Conservation (phyloP, 805 yeast genomes). For the Brettanomyces sp. region DNA sequence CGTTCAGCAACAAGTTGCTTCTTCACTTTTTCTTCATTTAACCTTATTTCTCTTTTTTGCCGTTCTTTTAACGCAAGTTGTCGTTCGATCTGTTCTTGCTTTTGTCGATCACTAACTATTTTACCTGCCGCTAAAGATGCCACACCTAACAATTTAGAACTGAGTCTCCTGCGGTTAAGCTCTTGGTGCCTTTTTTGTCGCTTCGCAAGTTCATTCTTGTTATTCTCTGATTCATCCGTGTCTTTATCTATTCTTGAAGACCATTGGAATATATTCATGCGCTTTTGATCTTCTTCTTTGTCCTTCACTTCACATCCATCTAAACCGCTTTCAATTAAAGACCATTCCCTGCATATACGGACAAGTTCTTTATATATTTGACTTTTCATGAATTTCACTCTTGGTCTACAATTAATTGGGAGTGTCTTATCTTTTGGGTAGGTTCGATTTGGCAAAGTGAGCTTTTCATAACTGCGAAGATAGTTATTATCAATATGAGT, state of each 20-base stretch:
- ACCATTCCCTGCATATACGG: slow-evolving; percentile 16
- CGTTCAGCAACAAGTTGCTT: slow-evolving; percentile 17
- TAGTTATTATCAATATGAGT: background rate
- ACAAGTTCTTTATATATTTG: slow-evolving; percentile 6
- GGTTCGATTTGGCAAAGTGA: background rate
- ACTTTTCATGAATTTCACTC: slow-evolving; percentile 11
- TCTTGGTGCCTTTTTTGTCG: background rate
- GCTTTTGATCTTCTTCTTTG: background rate
- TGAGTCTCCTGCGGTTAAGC: slow-evolving; percentile 4
- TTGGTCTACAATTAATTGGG: slow-evolving; percentile 12
- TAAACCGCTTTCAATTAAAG: slow-evolving; percentile 19
- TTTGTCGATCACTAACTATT: slow-evolving; percentile 15
- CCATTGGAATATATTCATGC: slow-evolving; percentile 11
- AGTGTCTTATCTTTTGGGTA: slow-evolving; percentile 3
- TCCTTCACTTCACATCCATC: slow-evolving; percentile 1
- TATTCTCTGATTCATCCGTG: background rate
- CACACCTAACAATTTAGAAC: slow-evolving; percentile 12
- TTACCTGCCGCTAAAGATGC: slow-evolving; percentile 12
- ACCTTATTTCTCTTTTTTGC: slow-evolving; percentile 15
- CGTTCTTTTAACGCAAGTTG: slow-evolving; percentile 11
- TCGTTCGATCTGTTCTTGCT: slow-evolving; percentile 7
- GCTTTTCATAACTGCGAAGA: background rate
- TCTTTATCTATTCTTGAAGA: slow-evolving; percentile 4
- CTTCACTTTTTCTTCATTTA: slow-evolving; percentile 10
- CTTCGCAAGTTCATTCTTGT: background rate